Base-by-base conservation (phyloP, 345 rosid species). In the Fremontodendron californicum region DNA sequence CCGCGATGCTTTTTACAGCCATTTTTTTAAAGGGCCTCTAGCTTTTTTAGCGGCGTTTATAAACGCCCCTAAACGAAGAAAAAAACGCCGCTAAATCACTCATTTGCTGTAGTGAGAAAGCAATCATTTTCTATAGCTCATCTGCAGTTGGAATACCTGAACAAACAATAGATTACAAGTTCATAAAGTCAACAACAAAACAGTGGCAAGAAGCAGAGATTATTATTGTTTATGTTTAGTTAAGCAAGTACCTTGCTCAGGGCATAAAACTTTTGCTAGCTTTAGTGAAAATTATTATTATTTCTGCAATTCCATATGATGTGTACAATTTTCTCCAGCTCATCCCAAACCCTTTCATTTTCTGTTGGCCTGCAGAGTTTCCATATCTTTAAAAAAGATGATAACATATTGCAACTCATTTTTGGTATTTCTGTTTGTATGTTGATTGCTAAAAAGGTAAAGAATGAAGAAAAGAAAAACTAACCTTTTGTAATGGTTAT, bases 291-390 rank as follows among this genome's bases (percentile, higher is more conserved):
- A n/a, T n/a, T n/a, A n/a, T n/a, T 78, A 93, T 84, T 77, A 89
- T 60, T 85, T 92, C 91, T 83, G 87, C 95, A 92, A 77, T 88
- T 90, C 97, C 98, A 93, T 71, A 93, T 92, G 73, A 93, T 81
- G 19, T 87, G 87, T 19, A 93, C 89, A 9, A 95, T 97, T 80
- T 88, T 93, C 81, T 89, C 97, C 80, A 93, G 72, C 78, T 88
- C 89, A 58, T 86, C 86, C 75, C 84, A 82, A 72, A 86, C 78
- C 35, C 73, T 90, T 63, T 90, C 94, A 69, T 93, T 90, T 75
- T 90, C 90, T 78, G 85, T 89, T 72, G 97, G 97, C 81, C 98
- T 93, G 86, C 40, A 52, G 29, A 78, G 18, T 54, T 72, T 72
- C 42, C 23, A 63, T 4, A 78, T 18, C 37, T 40, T 8, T 4